Percentiles rank a stretch among this genome's conserved stretches.
Evolutionary conservation across 2,329 filamentous ascomycete species (phyloP).

Genomic region (Neonectria hederae): DNA sequence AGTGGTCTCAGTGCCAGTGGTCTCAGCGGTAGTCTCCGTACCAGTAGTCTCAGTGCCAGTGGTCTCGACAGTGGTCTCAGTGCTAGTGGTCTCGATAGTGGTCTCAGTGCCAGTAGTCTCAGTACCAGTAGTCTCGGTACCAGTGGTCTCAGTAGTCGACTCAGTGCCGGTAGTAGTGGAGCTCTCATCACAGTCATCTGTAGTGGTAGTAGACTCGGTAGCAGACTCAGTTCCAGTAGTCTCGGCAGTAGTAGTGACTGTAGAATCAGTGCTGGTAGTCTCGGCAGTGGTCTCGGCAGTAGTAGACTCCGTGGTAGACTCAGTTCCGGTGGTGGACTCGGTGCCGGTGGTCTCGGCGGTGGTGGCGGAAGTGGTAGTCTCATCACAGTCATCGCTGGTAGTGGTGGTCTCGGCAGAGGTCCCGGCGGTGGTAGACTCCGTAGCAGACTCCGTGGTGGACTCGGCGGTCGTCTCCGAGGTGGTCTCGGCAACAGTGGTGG

Average conservation of each 20-base stretch:
- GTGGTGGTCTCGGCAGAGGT: slow-evolving; percentile 12
- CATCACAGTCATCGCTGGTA: not conserved
- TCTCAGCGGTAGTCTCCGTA: slow-evolving; percentile 5
- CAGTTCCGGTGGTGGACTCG: not conserved
- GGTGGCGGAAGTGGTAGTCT: not conserved
- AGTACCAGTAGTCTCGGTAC: not conserved
- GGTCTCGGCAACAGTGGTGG: slow-evolving; percentile 17
- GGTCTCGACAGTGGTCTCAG: not conserved
- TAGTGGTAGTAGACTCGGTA: not conserved
- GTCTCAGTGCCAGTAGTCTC: not conserved
- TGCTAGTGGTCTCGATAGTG: not conserved
- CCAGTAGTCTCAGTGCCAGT: not conserved
- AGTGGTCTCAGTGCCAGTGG: slow-evolving; percentile 3
- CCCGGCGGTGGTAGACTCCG: not conserved
- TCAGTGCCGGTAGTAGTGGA: slow-evolving; percentile 4
- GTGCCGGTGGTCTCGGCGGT: not conserved
- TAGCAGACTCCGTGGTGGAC: not conserved
- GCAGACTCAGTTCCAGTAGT: not conserved
- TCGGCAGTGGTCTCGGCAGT: slow-evolving; percentile 11
- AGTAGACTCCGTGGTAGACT: too few species aligned
- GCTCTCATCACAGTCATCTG: not conserved
- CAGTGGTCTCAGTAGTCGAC: slow-evolving; percentile 4
- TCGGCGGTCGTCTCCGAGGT: slow-evolving; percentile 14
- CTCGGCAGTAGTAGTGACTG: not conserved
- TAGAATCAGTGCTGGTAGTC: too few species aligned